Evolutionary conservation across 495 filamentous ascomycete species (phyloP), one percentile per base, ranked within the genome.

Genomic region (Aspergillus asperescens): DNA sequence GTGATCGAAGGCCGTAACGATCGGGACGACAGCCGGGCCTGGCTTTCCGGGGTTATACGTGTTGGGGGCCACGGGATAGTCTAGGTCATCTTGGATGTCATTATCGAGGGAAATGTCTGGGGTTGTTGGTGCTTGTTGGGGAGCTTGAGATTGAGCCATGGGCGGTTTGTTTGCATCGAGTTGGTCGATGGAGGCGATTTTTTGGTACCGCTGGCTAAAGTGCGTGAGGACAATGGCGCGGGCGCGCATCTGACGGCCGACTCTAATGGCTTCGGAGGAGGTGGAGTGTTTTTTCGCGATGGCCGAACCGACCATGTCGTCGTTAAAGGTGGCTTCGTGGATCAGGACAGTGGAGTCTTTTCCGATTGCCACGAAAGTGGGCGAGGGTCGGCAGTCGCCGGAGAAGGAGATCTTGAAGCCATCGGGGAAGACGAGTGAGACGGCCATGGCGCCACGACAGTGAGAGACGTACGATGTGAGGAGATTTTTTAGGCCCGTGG

Each of bases 291-390:
- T 92, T 78, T 98, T 98, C 29, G 88, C 89, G 1, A 77, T 62
- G 9, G 93, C 93, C 44, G 94, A 89, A 4, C 78, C 83, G 12
- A 62, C 34, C 44, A 95, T 76, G 59, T 93, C 87, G 57, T 95
- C 86, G 31, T 92, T 86, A 59, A 98, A 98, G 0, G 93, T 98
- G 52, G 91, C 90, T 76, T 98, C 93, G 73, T 98, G 93, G 43
- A 98, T 81, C 2, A 96, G 77, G 3, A 98, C 72, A 4, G 90
- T 93, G 1, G 87, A 84, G 15, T 80, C 86, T 10, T 71, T 66
- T 16, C 88, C 93, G 41, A 95, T 87, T 13, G 61, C 38, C 7
- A 80, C 81, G 55, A 97, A 96, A 0, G 63, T 56, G 0, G 69
- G 50, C 4, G 83, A 89, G 0, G 93, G 93, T 4, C 93, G 77